phyloP scores from a whole-genome alignment of 169 alveolate species.

The Nephromyces sp. region DNA sequence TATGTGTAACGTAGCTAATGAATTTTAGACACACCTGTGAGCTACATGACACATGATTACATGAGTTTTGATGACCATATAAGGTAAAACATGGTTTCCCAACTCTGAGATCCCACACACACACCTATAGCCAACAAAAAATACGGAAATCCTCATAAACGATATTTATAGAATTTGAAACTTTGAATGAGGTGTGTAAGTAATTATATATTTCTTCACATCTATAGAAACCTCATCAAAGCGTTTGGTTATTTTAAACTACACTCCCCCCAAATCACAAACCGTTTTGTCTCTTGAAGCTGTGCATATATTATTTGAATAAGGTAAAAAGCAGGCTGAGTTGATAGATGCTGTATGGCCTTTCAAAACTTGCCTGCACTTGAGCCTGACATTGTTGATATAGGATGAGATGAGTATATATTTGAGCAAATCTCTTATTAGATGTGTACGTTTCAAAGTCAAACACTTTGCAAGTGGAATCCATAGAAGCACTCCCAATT shows the following conservation, averaged over 20 bases:
- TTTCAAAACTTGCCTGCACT: slow-evolving; percentile 74
- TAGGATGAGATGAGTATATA: too few species aligned
- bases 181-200: not conserved
- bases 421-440: too few species aligned
- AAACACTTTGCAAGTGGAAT: too few species aligned
- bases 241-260: too few species aligned
- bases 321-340: slow-evolving; percentile 73
- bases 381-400: too few species aligned
- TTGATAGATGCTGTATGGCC: slow-evolving; percentile 87
- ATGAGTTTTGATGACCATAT: slow-evolving; percentile 78
- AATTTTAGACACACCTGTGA: slow-evolving; percentile 29
- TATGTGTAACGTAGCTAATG: slow-evolving; percentile 1
- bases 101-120: slow-evolving; percentile 83
- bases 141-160: not conserved
- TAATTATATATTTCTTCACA: not conserved
- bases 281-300: slow-evolving; percentile 79
- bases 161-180: not conserved
- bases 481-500: too few species aligned
- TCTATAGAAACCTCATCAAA: too few species aligned
- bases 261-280: too few species aligned
- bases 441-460: too few species aligned
- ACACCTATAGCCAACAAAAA: slow-evolving; percentile 6
- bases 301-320: slow-evolving; percentile 51
- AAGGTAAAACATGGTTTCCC: slow-evolving; percentile 76
- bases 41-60: slow-evolving; percentile 61